A percentile compares a stretch with the other conserved stretches of the same genome.
phyloP scores from a whole-genome alignment of 805 yeast species.

The Yamadazyma olivae region DNA sequence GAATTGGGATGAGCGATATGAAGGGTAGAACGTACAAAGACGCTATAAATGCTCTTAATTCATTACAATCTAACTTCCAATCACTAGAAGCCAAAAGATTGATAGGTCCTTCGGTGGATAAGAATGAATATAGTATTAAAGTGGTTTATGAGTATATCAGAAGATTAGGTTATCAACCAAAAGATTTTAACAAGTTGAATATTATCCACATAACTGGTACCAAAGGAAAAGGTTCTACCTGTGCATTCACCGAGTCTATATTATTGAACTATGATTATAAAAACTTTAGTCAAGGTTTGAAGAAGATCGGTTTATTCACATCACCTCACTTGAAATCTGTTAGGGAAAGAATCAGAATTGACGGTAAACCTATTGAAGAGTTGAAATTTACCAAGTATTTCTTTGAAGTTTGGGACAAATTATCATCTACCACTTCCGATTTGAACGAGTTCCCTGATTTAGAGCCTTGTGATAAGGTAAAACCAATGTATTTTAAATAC shows the following conservation, averaged over 20 bases:
- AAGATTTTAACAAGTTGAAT: conserved; percentile 71
- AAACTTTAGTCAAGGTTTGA: conserved; percentile 22
- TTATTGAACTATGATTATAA: conserved; percentile 51
- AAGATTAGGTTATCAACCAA: conserved; percentile 43
- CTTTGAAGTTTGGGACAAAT: conserved; percentile 88
- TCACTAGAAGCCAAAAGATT: conserved; percentile 79
- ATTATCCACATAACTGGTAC: conserved; percentile 95
- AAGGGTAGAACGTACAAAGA: conserved; percentile 44
- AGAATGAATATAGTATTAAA: conserved; percentile 64
- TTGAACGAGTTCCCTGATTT: conserved; percentile 54
- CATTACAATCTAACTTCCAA: conserved; percentile 88
- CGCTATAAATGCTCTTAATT: conserved; percentile 81
- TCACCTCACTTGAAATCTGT: conserved; percentile 95
- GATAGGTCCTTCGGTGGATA: conserved; percentile 57
- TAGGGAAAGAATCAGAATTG: conserved; percentile 83
- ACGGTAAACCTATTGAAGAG: conserved; percentile 83
- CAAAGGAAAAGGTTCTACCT: conserved; percentile 97
- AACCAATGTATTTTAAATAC: conserved; percentile 92
- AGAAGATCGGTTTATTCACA: conserved; percentile 86
- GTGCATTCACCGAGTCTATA: conserved; percentile 88
- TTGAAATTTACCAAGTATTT: conserved; percentile 81
- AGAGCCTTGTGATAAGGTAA: conserved; percentile 65
- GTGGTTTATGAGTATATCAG: conserved; percentile 62
- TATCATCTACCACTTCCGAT: conserved; percentile 59
- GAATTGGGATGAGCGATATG: conserved; percentile 7